Evolutionary conservation across 176 grass and related monocot genomes (phyloP).

Genomic region (Rhipidocladum racemiflorum): DNA sequence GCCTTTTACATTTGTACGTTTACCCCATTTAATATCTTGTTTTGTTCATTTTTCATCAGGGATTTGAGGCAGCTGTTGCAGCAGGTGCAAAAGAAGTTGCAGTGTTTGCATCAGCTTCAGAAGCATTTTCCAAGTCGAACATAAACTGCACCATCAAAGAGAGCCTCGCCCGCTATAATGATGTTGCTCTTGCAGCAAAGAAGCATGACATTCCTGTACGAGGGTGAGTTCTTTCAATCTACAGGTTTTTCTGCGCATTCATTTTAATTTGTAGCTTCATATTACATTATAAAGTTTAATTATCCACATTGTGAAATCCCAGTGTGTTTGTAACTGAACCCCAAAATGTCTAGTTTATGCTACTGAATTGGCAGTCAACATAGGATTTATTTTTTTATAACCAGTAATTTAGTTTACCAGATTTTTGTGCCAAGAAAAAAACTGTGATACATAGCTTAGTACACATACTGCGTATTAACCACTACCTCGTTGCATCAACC

Average conservation of each 20-base stretch:
- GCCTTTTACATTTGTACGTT: background rate
- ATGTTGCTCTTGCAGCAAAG: conserved; percentile 77
- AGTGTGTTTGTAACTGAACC: background rate
- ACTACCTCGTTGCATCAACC: background rate
- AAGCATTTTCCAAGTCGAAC: conserved; percentile 92
- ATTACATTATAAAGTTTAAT: background rate
- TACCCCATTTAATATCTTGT: background rate
- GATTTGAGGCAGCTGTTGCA: conserved; percentile 80
- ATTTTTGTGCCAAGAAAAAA: background rate
- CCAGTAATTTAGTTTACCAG: background rate
- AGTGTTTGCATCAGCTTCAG: conserved; percentile 90
- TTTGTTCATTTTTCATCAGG: conserved; percentile 44
- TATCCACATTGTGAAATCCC: background rate
- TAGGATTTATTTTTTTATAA: background rate
- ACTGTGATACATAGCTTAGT: background rate
- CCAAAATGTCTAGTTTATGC: background rate
- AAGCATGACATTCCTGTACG: conserved; percentile 59
- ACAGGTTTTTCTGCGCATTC: background rate
- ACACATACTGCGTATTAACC: background rate
- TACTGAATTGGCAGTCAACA: background rate
- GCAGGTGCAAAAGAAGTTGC: conserved; percentile 89
- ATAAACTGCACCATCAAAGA: conserved; percentile 90
- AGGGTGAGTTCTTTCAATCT: conserved; percentile 67
- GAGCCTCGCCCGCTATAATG: conserved; percentile 78
- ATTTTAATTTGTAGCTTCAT: background rate